Evolutionary conservation across 2,329 filamentous ascomycete genomes (phyloP).

Genomic region (Fusarium floridanum): DNA sequence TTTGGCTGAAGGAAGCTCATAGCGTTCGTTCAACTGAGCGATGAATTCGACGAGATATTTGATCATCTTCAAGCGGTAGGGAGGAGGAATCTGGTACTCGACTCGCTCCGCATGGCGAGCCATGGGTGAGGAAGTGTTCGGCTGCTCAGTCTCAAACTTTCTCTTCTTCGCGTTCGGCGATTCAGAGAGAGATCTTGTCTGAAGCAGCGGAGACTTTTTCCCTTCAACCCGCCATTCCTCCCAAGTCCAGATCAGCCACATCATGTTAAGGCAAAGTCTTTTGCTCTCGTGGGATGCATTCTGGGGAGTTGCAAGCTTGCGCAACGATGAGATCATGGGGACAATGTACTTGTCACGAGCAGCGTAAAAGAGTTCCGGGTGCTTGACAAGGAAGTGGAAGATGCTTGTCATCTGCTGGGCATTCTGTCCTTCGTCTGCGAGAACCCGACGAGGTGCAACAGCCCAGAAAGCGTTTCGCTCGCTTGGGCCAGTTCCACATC

Average conservation of each 20-base stretch:
- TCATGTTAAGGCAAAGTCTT: slow-evolving; percentile 89
- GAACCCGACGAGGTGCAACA: slow-evolving; percentile 87
- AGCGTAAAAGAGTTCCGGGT: slow-evolving; percentile 94
- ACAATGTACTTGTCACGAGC: slow-evolving; percentile 91
- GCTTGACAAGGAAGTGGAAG: slow-evolving; percentile 94
- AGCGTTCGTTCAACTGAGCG: slow-evolving; percentile 88
- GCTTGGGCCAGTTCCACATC: slow-evolving; percentile 75
- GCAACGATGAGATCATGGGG: slow-evolving; percentile 87
- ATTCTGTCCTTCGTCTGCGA: slow-evolving; percentile 95
- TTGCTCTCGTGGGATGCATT: slow-evolving; percentile 92
- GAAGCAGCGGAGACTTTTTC: slow-evolving; percentile 50
- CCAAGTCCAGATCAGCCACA: slow-evolving; percentile 93
- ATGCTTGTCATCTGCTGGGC: slow-evolving; percentile 96
- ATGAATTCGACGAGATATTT: slow-evolving; percentile 98
- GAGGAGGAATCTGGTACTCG: slow-evolving; percentile 76
- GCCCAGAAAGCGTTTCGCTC: slow-evolving; percentile 89
- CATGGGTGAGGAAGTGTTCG: slow-evolving; percentile 67
- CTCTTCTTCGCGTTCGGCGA: slow-evolving; percentile 83
- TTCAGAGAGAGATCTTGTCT: slow-evolving; percentile 63
- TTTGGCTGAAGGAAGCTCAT: slow-evolving; percentile 79
- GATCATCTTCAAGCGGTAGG: slow-evolving; percentile 82
- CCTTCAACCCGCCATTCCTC: slow-evolving; percentile 85
- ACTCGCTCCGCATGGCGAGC: slow-evolving; percentile 63
- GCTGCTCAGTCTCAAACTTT: slow-evolving; percentile 75
- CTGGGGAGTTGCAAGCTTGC: slow-evolving; percentile 86